These are phyloP conservation scores for Salix suchowensis DNA, from an alignment of 345 rosid genomes.

Conservation along the genomic window DNA sequence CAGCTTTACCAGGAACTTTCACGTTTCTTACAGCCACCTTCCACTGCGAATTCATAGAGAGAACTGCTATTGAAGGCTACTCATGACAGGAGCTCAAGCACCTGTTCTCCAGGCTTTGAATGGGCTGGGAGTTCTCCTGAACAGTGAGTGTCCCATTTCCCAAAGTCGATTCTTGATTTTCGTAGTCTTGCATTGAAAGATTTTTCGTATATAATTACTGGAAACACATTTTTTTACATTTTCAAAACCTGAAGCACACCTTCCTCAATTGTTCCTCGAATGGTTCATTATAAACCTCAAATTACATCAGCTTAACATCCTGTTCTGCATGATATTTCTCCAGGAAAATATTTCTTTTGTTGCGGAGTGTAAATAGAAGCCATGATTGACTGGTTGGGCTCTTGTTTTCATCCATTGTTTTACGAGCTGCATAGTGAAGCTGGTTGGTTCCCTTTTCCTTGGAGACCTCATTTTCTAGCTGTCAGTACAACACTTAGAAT, in stretches of 20 bases:
- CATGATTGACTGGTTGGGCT: constrained; percentile 17
- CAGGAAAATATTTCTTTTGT: constrained; percentile 26
- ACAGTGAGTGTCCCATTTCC: constrained; percentile 30
- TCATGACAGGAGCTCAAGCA: constrained; percentile 14
- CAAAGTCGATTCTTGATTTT: background rate
- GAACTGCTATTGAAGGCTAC: constrained; percentile 11
- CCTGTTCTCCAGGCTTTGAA: constrained; percentile 15
- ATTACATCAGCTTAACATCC: background rate
- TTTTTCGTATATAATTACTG: background rate
- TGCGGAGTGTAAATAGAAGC: constrained; percentile 27
- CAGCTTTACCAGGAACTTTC: constrained; percentile 74
- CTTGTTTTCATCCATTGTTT: constrained; percentile 19
- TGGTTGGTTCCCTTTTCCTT: constrained; percentile 11
- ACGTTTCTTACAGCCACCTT: constrained; percentile 42
- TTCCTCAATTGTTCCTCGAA: background rate
- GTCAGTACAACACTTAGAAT: background rate
- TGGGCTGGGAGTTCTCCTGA: constrained; percentile 13
- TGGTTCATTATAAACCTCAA: background rate
- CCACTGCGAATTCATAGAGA: constrained; percentile 15
- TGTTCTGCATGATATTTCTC: constrained; percentile 1
- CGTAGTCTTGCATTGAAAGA: background rate
- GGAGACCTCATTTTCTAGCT: constrained; percentile 19
- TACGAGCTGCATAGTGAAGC: background rate
- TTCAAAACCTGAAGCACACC: too few relatives aligned
- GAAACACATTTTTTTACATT: too few relatives aligned